phyloP scores from a whole-genome alignment of 306 rosid species.

The Vigna trinervia region DNA sequence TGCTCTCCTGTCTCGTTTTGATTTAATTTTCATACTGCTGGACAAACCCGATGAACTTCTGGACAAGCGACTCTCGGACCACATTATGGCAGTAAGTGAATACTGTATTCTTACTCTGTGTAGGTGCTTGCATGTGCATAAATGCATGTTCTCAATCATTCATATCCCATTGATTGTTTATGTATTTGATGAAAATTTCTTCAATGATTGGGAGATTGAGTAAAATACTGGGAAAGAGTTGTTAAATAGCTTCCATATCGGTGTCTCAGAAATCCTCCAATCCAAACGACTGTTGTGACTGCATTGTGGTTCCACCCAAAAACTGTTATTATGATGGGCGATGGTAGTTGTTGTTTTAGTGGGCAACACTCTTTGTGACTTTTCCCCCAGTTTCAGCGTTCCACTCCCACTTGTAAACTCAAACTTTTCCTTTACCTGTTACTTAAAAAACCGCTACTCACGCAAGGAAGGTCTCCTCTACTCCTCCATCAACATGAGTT shows the following conservation, averaged over 20 bases:
- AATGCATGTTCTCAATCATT: constrained; percentile 26
- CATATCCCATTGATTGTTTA: constrained; percentile 39
- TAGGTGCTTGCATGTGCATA: constrained; percentile 8
- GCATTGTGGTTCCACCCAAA: no score
- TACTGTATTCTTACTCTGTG: constrained; percentile 37
- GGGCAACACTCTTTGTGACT: neutral
- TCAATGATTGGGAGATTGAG: neutral
- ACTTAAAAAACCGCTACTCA: neutral
- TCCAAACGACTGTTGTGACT: neutral
- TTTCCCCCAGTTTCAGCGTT: neutral
- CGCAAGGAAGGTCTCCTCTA: neutral
- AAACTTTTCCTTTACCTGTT: neutral
- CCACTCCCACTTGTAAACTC: neutral
- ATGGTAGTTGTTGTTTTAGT: neutral
- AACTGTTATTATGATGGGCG: neutral
- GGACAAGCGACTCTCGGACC: constrained; percentile 94
- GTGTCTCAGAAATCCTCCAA: neutral
- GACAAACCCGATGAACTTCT: constrained; percentile 94
- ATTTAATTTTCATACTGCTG: constrained; percentile 90
- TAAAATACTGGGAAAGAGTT: neutral
- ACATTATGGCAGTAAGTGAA: constrained; percentile 92
- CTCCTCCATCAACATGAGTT: neutral
- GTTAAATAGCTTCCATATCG: neutral
- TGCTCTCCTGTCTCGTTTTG: constrained; percentile 90
- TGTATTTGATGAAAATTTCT: constrained; percentile 19